Base-by-base conservation (phyloP, 805 yeast genomes). In the Starmerella scarabaei region DNA sequence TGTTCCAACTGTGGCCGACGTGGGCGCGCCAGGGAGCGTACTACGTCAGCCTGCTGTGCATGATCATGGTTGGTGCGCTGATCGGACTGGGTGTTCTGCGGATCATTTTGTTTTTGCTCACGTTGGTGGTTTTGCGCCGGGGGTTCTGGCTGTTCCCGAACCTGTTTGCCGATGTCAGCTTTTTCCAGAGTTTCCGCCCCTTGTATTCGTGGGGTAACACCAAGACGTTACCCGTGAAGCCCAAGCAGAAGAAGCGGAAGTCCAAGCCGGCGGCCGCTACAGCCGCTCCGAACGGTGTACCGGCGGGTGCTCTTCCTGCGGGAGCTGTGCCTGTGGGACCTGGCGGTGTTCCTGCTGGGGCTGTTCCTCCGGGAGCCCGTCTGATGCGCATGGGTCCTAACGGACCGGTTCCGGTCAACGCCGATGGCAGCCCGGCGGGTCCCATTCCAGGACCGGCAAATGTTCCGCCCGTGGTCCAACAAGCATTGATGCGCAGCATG, bases 81-180 rank as follows among this genome's bases (percentile, higher is more conserved):
- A 80, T 91, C 49, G 80, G 62, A 17, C 60, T 81, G 51, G 94
- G 96, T 1, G 68, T 91, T 33, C 63, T 88, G 26, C 71, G 98
- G 55, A 65, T 86, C 56, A 66, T 86, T 30, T 56, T 91, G 20
- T 83, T 75, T 52, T 50, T 69, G 20, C 50, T 80, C 37, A 71
- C 85, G 0, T 69, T 71, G 48, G 63, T 77, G 35, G 60, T 72
- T 1, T 63, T 70, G 41, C 72, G 75, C 6, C 74, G 75, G 32
- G 94, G 93, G n/a, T 69, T 91, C 57, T 91, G 98, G 98, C 58
- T 91, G 35, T 88, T 84, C 69, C 98, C 98, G 41, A 88, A 88
- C 57, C 67, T 91, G 56, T 91, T 86, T 62, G 98, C 78, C 47
- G 98, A 91, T 56, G 86, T 93, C 53, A 94, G 96, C 19, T 80